Evolutionary conservation across 345 rosid genomes (phyloP).

Genomic region (Luvunga scandens): DNA sequence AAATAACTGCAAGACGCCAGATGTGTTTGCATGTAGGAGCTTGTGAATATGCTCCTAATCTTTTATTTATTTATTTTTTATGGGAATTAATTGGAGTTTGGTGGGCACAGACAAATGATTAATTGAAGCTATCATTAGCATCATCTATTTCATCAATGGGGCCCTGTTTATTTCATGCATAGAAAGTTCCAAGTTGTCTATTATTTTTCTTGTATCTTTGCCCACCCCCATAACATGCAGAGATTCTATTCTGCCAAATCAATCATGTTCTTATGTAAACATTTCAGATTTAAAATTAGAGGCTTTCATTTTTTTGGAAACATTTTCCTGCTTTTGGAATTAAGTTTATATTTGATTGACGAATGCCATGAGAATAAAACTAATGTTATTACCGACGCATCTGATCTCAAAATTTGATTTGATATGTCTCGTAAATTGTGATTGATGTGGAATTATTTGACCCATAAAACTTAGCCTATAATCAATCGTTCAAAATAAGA

Average conservation of each 20-base stretch:
- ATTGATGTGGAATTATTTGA: not conserved
- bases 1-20: slow-evolving; percentile 31
- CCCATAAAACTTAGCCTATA: too few species aligned
- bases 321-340: not conserved
- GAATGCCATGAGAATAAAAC: not conserved
- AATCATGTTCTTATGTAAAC: slow-evolving; percentile 7
- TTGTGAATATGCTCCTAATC: slow-evolving; percentile 5
- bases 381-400: not conserved
- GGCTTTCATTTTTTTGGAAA: not conserved
- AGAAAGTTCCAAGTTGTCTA: slow-evolving; percentile 45
- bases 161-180: slow-evolving; percentile 5
- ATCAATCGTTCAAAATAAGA: too few species aligned
- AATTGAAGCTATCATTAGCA: slow-evolving; percentile 9
- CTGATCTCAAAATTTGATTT: too few species aligned
- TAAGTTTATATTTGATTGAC: not conserved
- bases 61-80: not conserved
- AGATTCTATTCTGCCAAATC: slow-evolving; percentile 26
- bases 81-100: slow-evolving; percentile 16
- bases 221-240: slow-evolving; percentile 27
- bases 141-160: slow-evolving; percentile 9
- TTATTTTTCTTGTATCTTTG: not conserved
- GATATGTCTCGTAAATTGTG: not conserved
- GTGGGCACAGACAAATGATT: slow-evolving; percentile 30
- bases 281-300: not conserved
- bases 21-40: slow-evolving; percentile 35